Percentiles rank a stretch among this genome's conserved stretches.
Evolutionary conservation across 2,329 filamentous ascomycete genomes (phyloP).

Genomic region (Diaporthe citriasiana): DNA sequence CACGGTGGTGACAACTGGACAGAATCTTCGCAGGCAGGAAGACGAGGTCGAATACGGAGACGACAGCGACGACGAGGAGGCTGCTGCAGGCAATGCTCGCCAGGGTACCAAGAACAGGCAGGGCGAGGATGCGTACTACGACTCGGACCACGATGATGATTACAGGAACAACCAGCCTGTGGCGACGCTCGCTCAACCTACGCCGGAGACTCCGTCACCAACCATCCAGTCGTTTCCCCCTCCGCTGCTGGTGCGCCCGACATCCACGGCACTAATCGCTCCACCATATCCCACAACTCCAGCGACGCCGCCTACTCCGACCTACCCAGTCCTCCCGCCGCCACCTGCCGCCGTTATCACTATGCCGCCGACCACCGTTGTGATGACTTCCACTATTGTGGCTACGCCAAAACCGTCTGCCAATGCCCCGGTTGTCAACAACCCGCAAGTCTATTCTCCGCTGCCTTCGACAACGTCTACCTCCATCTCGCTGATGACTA

Average conservation of each 20-base stretch:
- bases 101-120: slow-evolving; percentile 32
- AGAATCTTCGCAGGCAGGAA: slow-evolving; percentile 21
- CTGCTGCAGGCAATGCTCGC: not conserved
- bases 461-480: slow-evolving; percentile 38
- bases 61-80: slow-evolving; percentile 36
- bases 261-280: slow-evolving; percentile 10
- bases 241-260: not conserved
- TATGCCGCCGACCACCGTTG: slow-evolving; percentile 39
- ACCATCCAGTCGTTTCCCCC: not conserved
- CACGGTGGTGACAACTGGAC: not conserved
- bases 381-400: slow-evolving; percentile 41
- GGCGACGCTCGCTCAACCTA: slow-evolving; percentile 10
- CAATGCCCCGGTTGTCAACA: not conserved
- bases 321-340: not conserved
- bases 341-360: slow-evolving; percentile 19
- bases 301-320: not conserved
- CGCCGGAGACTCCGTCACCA: not conserved
- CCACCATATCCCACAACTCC: slow-evolving; percentile 18
- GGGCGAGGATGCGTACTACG: not conserved
- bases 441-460: slow-evolving; percentile 13
- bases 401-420: slow-evolving; percentile 31
- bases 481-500: slow-evolving; percentile 42
- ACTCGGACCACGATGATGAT: slow-evolving; percentile 35
- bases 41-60: slow-evolving; percentile 14
- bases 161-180: slow-evolving; percentile 28